Conservation (phyloP, 148 eudicot species). For the Mesembryanthemum crystallinum region DNA sequence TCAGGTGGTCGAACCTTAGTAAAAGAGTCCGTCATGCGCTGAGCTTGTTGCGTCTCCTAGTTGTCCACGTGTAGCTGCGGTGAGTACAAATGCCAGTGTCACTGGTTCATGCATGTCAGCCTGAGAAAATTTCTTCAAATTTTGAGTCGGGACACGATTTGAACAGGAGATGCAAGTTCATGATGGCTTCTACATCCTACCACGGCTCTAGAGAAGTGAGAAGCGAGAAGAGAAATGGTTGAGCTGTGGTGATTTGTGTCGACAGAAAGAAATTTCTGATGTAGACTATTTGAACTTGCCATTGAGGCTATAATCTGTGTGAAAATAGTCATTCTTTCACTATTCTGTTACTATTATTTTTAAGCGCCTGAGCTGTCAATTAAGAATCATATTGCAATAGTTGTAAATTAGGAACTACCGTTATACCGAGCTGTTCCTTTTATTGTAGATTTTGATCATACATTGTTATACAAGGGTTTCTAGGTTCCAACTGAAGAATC, state of each 20-base stretch:
- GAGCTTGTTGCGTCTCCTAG: slow-evolving; percentile 17
- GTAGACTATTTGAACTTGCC: neutral
- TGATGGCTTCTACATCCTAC: slow-evolving; percentile 2
- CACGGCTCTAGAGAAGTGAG: slow-evolving; percentile 3
- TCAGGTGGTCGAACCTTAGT: slow-evolving; percentile 81
- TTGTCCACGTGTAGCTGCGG: neutral
- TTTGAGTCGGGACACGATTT: neutral
- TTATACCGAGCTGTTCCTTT: neutral
- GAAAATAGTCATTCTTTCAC: neutral
- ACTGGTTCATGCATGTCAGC: neutral
- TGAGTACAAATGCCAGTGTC: neutral
- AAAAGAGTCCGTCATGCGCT: slow-evolving; percentile 85
- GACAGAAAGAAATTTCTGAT: neutral
- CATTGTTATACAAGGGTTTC: too few relatives aligned
- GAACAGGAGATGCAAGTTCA: slow-evolving; percentile 1
- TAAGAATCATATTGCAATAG: neutral
- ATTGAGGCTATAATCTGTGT: neutral
- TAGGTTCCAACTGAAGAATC: too few relatives aligned
- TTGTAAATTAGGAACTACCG: neutral
- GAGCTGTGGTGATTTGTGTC: neutral
- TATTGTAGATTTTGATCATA: neutral
- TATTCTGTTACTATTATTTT: neutral
- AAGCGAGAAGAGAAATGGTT: neutral
- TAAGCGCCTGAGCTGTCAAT: neutral
- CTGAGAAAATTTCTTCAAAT: neutral